phyloP scores from a whole-genome alignment of 139 green algal genomes.

The Chlamydomonas eustigma region DNA sequence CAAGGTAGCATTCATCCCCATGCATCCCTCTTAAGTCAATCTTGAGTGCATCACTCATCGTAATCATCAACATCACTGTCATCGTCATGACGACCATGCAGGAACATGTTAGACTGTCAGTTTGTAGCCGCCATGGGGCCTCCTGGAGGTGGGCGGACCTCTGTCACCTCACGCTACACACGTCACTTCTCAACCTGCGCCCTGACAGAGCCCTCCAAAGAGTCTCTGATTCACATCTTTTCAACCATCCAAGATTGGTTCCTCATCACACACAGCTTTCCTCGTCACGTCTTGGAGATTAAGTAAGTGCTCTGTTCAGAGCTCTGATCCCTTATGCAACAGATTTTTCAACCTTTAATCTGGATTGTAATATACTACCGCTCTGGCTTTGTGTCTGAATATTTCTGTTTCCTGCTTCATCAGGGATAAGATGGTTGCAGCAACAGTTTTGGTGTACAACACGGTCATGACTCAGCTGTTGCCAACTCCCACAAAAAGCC shows the following conservation, averaged over 20 bases:
- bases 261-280: conserved; percentile 31
- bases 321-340: too few relatives aligned
- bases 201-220: conserved; percentile 39
- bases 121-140: conserved; percentile 68
- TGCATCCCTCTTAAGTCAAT: too few relatives aligned
- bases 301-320: too few relatives aligned
- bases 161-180: conserved; percentile 55
- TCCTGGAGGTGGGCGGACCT: conserved; percentile 60
- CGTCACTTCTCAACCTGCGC: conserved; percentile 55
- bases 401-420: background rate
- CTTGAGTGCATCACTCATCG: too few relatives aligned
- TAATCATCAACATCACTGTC: too few relatives aligned
- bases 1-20: too few relatives aligned
- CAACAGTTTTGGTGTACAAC: conserved; percentile 33
- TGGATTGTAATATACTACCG: too few relatives aligned
- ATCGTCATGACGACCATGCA: background rate
- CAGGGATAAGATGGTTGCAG: conserved; percentile 27
- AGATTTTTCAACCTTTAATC: too few relatives aligned
- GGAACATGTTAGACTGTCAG: conserved; percentile 38
- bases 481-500: conserved; percentile 18
- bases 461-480: conserved; percentile 30
- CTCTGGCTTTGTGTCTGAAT: too few relatives aligned
- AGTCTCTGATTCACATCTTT: conserved; percentile 62
- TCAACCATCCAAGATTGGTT: conserved; percentile 59
- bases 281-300: background rate